Percentiles rank a stretch among this genome's conserved stretches.
Conservation (phyloP, 2,329 filamentous ascomycete genomes). For the Clarireedia homoeocarpa region DNA sequence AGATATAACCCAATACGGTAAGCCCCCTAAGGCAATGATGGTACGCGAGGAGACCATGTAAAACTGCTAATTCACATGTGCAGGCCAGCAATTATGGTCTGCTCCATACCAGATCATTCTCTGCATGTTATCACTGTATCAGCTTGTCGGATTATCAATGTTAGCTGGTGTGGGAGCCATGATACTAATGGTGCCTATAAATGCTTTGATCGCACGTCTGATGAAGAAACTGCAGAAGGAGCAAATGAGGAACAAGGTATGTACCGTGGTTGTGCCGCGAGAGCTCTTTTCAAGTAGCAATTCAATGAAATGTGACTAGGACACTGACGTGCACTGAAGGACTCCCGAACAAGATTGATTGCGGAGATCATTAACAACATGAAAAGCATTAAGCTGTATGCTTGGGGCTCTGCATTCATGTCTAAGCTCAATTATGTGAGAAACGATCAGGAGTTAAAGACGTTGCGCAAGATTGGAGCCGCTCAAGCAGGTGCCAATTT, state of each 20-base stretch:
- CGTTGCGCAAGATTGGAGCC: constrained; percentile 89
- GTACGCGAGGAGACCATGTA: too few relatives aligned
- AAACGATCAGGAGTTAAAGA: constrained; percentile 93
- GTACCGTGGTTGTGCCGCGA: too few relatives aligned
- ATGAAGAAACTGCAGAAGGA: constrained; percentile 93
- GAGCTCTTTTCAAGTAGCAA: too few relatives aligned
- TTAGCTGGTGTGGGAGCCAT: constrained; percentile 90
- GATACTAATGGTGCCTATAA: constrained; percentile 95
- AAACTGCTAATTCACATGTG: too few relatives aligned
- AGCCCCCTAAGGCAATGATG: too few relatives aligned
- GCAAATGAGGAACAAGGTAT: constrained; percentile 92
- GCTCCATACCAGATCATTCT: constrained; percentile 93
- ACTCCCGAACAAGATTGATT: constrained; percentile 84
- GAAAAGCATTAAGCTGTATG: constrained; percentile 98
- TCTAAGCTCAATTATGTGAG: constrained; percentile 92
- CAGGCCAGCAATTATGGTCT: constrained; percentile 82
- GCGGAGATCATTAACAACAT: constrained; percentile 99
- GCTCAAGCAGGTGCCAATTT: constrained; percentile 94
- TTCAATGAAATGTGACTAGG: too few relatives aligned
- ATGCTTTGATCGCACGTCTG: constrained; percentile 81
- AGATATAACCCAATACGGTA: constrained; percentile 81
- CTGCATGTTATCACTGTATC: constrained; percentile 93
- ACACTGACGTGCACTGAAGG: constrained; percentile 29
- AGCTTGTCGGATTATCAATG: constrained; percentile 92
- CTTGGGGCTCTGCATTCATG: constrained; percentile 96